Base-by-base conservation (phyloP, 1,284 basidiomycete genomes). In the Heterobasidion annosum region DNA sequence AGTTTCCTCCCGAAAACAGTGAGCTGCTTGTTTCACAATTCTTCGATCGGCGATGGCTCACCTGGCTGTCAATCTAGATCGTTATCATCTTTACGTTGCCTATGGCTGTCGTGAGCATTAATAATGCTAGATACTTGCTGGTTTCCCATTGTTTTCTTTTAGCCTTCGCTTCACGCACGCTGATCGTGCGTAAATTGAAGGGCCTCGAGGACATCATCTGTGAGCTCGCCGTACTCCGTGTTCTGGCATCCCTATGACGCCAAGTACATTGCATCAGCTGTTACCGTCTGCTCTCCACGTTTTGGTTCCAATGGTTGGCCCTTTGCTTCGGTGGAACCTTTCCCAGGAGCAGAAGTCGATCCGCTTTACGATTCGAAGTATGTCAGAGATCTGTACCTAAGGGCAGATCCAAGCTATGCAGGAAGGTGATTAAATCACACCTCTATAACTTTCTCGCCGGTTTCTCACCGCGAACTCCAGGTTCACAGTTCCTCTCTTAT, bases 131-230 rank as follows among this genome's bases (percentile, higher is more conserved):
- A 40, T 40, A 0, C 4, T 40, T 12, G 37, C 7, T 40, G 8
- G 25, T 5, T 25, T 25, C 25, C 25, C 25, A 25, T 4, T 25
- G 25, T 25, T 25, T 25, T 5, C 25, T 25, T 32, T 16, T 59
- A 88, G 86, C 95, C 4, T 98, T 96, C 95, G 96, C 96, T 0
- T 93, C 93, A 51, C 81, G 96, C 59, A 79, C 93, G 1, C 73
- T 98, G 55, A 98, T 99, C 62, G 78, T 88, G 3, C 81, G 95
- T 61, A 82, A 91, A 68, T 78, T 99, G 62, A 98, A 98, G 70
- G 93, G 94, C 0, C 78, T 99, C 40, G 90, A 98, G 61, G 78
- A 87, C 44, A 74, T 92, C 58, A 82, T 97, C 58, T 77, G 91
- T 89, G 62, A 72, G 82, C 63, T 48, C 33, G 43, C 4, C 4